Evolutionary conservation across 2,329 filamentous ascomycete species (phyloP).

Genomic region (Teratosphaeria destructans): DNA sequence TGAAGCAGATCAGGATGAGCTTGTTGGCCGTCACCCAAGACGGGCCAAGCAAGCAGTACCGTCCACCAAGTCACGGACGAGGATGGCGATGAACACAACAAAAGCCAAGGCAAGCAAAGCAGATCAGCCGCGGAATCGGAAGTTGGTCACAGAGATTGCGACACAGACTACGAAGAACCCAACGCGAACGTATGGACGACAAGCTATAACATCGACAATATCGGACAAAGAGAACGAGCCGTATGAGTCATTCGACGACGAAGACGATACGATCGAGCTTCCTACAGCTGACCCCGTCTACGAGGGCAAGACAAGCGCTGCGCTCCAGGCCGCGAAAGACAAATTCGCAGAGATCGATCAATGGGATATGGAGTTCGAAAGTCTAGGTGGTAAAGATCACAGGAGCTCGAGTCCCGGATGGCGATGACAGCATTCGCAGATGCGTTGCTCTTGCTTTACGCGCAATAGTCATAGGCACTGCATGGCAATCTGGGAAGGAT

Average conservation of each 20-base stretch:
- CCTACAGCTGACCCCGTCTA: constrained; percentile 12
- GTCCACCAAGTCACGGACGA: constrained; percentile 7
- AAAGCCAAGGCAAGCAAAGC: constrained; percentile 6
- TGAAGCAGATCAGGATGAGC: constrained; percentile 34
- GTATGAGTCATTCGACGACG: constrained; percentile 16
- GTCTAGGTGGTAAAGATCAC: constrained; percentile 33
- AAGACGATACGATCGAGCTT: constrained; percentile 12
- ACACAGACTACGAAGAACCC: constrained; percentile 9
- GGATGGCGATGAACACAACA: constrained; percentile 7
- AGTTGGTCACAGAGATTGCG: constrained; percentile 5
- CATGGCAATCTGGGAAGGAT: neutral
- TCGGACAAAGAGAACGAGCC: constrained; percentile 35
- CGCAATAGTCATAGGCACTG: neutral
- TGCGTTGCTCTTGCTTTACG: neutral
- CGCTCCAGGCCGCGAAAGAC: constrained; percentile 34
- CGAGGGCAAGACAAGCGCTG: constrained; percentile 23
- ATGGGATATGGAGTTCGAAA: constrained; percentile 43
- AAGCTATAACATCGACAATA: constrained; percentile 12
- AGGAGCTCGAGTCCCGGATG: constrained; percentile 23
- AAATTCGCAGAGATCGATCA: constrained; percentile 42
- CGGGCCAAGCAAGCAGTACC: constrained; percentile 11
- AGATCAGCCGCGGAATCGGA: constrained; percentile 2
- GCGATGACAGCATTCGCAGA: constrained; percentile 27
- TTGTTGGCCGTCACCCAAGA: constrained; percentile 16
- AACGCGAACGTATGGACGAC: constrained; percentile 17